These are phyloP conservation scores for Lobosporangium transversale DNA, from an alignment of 192 early-diverging fungal species.

Conservation along the genomic window DNA sequence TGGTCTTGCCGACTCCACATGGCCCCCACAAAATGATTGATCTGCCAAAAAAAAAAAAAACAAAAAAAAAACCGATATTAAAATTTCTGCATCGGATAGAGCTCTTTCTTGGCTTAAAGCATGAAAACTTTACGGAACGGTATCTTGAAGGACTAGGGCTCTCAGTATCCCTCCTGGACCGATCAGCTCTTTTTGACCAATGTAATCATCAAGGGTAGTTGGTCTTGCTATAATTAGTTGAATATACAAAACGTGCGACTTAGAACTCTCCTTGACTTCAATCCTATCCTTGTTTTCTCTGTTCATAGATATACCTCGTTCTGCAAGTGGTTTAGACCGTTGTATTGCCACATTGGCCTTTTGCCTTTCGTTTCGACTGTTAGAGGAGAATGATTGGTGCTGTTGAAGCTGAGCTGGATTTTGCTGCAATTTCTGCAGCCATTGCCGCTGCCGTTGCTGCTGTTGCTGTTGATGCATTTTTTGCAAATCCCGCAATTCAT, in stretches of 20 bases:
- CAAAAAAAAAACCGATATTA: too few species aligned
- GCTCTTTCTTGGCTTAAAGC: too few species aligned
- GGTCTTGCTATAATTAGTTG: slow-evolving; percentile 64
- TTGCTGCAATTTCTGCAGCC: background rate
- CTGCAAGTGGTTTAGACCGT: slow-evolving; percentile 68
- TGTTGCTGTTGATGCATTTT: background rate
- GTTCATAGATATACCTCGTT: slow-evolving; percentile 51
- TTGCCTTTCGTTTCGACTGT: slow-evolving; percentile 28
- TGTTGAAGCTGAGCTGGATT: background rate
- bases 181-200: slow-evolving; percentile 77
- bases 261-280: background rate
- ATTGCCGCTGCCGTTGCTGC: background rate
- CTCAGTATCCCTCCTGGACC: slow-evolving; percentile 73
- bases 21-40: slow-evolving; percentile 83
- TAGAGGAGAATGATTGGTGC: background rate
- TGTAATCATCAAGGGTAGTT: slow-evolving; percentile 67
- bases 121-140: slow-evolving; percentile 67
- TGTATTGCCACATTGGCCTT: slow-evolving; percentile 27
- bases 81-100: too few species aligned
- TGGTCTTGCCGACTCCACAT: slow-evolving; percentile 54
- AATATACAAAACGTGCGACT: too few species aligned
- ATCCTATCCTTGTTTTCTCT: background rate
- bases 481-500: background rate
- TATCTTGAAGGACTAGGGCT: slow-evolving; percentile 70
- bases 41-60: slow-evolving; percentile 12